phyloP scores from a whole-genome alignment of 2,329 filamentous ascomycete species.

The Tolypocladium sp. region DNA sequence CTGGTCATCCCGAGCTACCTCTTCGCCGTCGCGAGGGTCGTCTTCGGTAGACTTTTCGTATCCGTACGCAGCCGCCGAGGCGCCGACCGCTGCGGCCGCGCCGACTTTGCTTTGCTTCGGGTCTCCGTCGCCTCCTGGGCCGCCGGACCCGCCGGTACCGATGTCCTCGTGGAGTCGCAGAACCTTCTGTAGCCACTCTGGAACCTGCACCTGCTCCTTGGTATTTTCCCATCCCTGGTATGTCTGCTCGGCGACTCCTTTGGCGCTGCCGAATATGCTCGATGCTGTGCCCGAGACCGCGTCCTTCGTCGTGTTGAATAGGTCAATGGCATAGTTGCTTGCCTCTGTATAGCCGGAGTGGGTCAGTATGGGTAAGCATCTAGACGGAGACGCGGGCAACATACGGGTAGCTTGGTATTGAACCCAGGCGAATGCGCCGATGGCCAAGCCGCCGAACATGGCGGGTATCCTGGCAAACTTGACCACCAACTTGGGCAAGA shows the following conservation, averaged over 20 bases:
- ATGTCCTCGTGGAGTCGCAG: slow-evolving; percentile 53
- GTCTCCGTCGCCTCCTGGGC: slow-evolving; percentile 36
- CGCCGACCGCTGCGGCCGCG: slow-evolving; percentile 57
- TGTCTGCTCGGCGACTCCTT: slow-evolving; percentile 70
- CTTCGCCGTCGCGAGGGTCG: slow-evolving; percentile 49
- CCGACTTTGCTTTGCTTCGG: slow-evolving; percentile 51
- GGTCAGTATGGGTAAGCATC: slow-evolving; percentile 13
- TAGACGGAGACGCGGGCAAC: slow-evolving; percentile 21
- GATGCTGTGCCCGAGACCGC: slow-evolving; percentile 60
- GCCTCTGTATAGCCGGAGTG: slow-evolving; percentile 28
- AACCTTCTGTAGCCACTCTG: slow-evolving; percentile 73
- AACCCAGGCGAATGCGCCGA: slow-evolving; percentile 82
- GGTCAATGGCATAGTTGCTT: slow-evolving; percentile 44
- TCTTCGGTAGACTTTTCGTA: slow-evolving; percentile 63
- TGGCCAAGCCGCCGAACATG: slow-evolving; percentile 79
- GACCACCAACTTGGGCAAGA: slow-evolving; percentile 78
- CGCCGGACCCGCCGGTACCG: slow-evolving; percentile 40
- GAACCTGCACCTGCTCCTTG: slow-evolving; percentile 62
- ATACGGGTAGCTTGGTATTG: slow-evolving; percentile 90
- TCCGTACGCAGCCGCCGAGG: slow-evolving; percentile 69
- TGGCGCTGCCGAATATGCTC: slow-evolving; percentile 61
- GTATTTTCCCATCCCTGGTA: slow-evolving; percentile 73
- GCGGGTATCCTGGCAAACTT: slow-evolving; percentile 85
- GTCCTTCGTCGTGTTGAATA: slow-evolving; percentile 66
- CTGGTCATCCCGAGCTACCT: slow-evolving; percentile 80